These are phyloP conservation scores for Aureobasidium leucospermi DNA, from an alignment of 2,329 filamentous ascomycete species.

Conservation along the genomic window DNA sequence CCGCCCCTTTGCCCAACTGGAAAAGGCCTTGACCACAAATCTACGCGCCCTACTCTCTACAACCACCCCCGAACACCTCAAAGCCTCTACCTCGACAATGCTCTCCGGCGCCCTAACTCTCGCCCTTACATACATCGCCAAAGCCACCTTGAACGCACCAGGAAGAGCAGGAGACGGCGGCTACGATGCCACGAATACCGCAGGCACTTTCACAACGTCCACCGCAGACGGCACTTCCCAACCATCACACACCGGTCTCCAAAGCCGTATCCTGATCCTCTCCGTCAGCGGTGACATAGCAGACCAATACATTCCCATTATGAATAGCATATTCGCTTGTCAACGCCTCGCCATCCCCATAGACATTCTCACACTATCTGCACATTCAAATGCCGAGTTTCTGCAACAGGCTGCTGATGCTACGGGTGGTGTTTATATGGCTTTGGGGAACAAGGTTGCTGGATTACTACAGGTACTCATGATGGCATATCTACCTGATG, in stretches of 20 bases:
- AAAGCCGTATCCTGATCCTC: constrained; percentile 79
- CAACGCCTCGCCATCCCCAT: constrained; percentile 82
- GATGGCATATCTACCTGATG: constrained; percentile 81
- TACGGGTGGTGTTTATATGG: constrained; percentile 63
- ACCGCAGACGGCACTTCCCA: constrained; percentile 32
- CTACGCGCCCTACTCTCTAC: constrained; percentile 64
- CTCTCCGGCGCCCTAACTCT: constrained; percentile 87
- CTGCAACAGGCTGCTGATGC: constrained; percentile 82
- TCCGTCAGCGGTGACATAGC: constrained; percentile 84
- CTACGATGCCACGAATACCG: constrained; percentile 42
- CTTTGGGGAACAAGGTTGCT: constrained; percentile 30
- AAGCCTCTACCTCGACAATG: constrained; percentile 68
- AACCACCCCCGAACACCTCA: constrained; percentile 59
- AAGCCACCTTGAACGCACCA: constrained; percentile 47
- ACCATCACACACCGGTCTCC: constrained; percentile 44
- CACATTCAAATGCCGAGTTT: constrained; percentile 68
- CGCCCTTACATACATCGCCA: constrained; percentile 85
- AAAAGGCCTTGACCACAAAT: constrained; percentile 68
- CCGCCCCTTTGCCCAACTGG: constrained; percentile 81
- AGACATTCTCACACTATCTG: constrained; percentile 80
- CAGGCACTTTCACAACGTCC: constrained; percentile 51
- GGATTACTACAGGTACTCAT: constrained; percentile 88
- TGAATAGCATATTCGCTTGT: constrained; percentile 97
- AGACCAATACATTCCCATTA: constrained; percentile 91
- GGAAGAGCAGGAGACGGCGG: constrained; percentile 24